A percentile compares a stretch with the other conserved stretches of the same genome.
These are phyloP conservation scores for Cercospora sp. DNA, from an alignment of 2,329 filamentous ascomycete species.

Conservation along the genomic window DNA sequence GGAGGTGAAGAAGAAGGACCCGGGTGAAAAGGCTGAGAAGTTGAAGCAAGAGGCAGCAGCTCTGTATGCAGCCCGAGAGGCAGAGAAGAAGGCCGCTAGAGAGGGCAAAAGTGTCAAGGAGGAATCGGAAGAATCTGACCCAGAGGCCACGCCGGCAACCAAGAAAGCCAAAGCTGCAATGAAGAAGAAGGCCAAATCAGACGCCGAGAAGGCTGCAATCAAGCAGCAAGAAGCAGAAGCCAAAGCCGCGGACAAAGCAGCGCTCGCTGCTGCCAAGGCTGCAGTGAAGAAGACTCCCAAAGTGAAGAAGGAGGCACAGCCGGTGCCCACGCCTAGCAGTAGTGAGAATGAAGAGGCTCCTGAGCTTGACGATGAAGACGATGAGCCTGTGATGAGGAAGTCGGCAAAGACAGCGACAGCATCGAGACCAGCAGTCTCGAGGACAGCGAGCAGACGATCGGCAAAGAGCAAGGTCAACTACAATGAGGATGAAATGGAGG, in stretches of 20 bases:
- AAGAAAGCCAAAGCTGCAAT: conserved; percentile 44
- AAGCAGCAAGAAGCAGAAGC: conserved; percentile 16
- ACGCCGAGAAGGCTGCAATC: conserved; percentile 26
- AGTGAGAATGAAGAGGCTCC: conserved; percentile 20
- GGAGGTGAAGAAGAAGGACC: conserved; percentile 59
- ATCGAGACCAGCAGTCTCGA: conserved; percentile 16
- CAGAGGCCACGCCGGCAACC: conserved; percentile 42
- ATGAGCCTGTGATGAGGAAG: background rate
- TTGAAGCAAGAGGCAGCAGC: conserved; percentile 37
- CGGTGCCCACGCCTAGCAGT: conserved; percentile 24
- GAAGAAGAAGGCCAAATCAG: conserved; percentile 30
- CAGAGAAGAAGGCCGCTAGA: conserved; percentile 32
- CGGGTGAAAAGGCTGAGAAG: conserved; percentile 39
- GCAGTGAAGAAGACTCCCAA: conserved; percentile 5
- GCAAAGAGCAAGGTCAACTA: conserved; percentile 27
- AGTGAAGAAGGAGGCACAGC: conserved; percentile 23
- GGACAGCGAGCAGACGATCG: conserved; percentile 19
- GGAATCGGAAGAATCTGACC: conserved; percentile 36
- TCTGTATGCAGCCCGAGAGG: conserved; percentile 31
- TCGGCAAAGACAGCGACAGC: background rate
- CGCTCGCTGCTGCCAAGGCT: background rate
- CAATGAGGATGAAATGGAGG: conserved; percentile 17
- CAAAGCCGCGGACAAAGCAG: background rate
- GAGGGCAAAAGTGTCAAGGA: conserved; percentile 27
- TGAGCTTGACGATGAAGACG: conserved; percentile 14